Percentiles rank a stretch among this genome's conserved stretches.
phyloP scores from a whole-genome alignment of 1,284 basidiomycete genomes.

The Fomitiporia mediterranea region DNA sequence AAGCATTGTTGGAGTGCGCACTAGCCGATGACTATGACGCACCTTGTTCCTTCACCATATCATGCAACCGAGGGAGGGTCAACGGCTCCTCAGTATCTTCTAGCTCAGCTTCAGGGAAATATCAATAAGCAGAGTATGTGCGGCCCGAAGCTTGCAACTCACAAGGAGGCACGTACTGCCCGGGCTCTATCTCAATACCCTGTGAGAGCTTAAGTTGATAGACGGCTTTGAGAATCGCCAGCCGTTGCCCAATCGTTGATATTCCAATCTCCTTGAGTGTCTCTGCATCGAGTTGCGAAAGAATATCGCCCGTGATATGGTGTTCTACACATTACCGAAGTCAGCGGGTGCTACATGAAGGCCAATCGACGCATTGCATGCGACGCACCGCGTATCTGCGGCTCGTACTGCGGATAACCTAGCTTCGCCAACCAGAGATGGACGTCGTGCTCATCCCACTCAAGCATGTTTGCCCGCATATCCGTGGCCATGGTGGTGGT shows the following conservation, averaged over 20 bases:
- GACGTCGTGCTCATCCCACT: conserved; percentile 83
- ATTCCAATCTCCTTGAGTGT: conserved; percentile 83
- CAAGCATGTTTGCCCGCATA: conserved; percentile 44
- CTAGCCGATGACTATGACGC: conserved; percentile 21
- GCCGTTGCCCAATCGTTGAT: conserved; percentile 78
- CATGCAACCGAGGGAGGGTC: conserved; percentile 64
- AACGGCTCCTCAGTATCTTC: conserved; percentile 56
- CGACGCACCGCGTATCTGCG: conserved; percentile 57
- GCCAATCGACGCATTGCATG: not conserved
- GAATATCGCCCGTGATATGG: conserved; percentile 83
- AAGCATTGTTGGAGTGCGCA: conserved; percentile 14
- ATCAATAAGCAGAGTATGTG: conserved; percentile 11
- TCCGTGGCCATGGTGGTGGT: conserved; percentile 15
- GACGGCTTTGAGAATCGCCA: conserved; percentile 85
- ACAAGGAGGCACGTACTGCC: conserved; percentile 91
- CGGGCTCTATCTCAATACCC: conserved; percentile 77
- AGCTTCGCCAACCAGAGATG: conserved; percentile 69
- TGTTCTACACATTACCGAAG: conserved; percentile 55
- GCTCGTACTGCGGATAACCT: conserved; percentile 79
- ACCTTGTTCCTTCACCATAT: conserved; percentile 77
- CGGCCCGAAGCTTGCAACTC: conserved; percentile 29
- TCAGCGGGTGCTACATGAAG: conserved; percentile 8
- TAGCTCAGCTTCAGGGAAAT: conserved; percentile 49
- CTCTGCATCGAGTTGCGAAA: conserved; percentile 78
- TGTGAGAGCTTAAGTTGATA: conserved; percentile 84